Evolutionary conservation across 1,284 basidiomycete genomes (phyloP).

Genomic region (Ustilago tritici): DNA sequence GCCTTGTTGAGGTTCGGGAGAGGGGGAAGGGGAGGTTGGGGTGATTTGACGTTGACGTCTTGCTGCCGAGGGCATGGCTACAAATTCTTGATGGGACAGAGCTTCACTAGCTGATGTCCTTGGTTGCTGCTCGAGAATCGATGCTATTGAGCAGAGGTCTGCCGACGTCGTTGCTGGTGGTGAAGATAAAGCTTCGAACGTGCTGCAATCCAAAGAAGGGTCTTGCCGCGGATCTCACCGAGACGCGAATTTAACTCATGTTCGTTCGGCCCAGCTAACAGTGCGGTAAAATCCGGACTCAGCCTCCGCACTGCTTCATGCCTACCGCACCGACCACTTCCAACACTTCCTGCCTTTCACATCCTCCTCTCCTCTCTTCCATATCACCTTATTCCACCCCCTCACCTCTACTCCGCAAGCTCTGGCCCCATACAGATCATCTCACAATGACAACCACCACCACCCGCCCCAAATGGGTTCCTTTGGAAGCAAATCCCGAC

Average conservation of each 20-base stretch:
- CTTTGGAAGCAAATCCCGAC: constrained; percentile 69
- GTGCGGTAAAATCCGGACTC: not conserved
- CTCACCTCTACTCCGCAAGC: not conserved
- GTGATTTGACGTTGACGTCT: constrained; percentile 41
- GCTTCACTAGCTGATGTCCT: not conserved
- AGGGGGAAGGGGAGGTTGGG: constrained; percentile 49
- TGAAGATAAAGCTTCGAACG: not conserved
- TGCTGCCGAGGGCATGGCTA: constrained; percentile 31
- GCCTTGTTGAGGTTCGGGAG: constrained; percentile 38
- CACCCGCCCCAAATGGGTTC: constrained; percentile 61
- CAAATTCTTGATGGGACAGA: not conserved
- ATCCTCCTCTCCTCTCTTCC: not conserved
- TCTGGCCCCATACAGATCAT: not conserved
- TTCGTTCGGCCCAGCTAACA: not conserved
- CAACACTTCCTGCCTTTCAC: not conserved
- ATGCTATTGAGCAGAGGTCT: not conserved
- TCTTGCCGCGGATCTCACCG: not conserved
- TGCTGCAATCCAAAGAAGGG: not conserved
- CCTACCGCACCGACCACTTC: constrained; percentile 6
- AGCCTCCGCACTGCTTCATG: not conserved
- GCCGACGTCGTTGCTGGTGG: not conserved
- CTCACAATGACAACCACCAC: constrained; percentile 7
- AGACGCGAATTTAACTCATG: constrained; percentile 4
- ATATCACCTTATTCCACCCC: not conserved
- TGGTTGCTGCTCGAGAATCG: not conserved